Base-by-base conservation (phyloP, 495 filamentous ascomycete species). In the Cryomyces minteri region DNA sequence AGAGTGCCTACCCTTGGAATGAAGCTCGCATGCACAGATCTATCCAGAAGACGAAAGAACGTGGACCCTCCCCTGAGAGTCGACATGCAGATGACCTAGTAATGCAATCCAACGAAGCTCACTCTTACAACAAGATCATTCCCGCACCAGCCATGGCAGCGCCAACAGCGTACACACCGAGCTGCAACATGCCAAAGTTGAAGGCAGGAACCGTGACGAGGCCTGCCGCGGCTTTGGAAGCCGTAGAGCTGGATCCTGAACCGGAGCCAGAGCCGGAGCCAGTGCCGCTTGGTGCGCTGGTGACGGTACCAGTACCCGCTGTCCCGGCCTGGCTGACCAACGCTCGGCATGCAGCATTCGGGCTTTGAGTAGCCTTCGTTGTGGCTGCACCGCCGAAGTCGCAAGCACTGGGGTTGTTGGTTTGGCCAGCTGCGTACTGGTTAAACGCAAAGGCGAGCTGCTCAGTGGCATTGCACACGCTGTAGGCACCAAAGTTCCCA, bases 401-500 rank as follows among this genome's bases (percentile, higher is more conserved):
- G 58, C 90, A 98, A 30, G 86, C 80, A 34, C 61, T 58, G 18
- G 63, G 56, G 43, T 60, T 55, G 47, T 63, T 63, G 55, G 66
- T 66, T 11, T 68, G 59, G 64, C 12, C 37, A 9, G 42, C 30
- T 45, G 88, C 90, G 70, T 94, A 98, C 47, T 69, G 61, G 66
- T 94, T 79, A 50, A 95, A 69, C 32, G 77, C 81, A 58, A 77
- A 94, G 43, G 76, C 77, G 28, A 96, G 76, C 64, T 90, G 72
- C 61, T 93, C 69, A 49, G 68, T 74, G 51, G 76, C 49, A 52
- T 70, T 72, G 70, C 90, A 98, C 83, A 94, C 90, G 62, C 77
- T 75, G 67, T 87, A 96, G 5, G 84, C 77, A 42, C 90, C 90
- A 60, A 92, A 98, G 25, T 66, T 66, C 42, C 86, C 90, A 18